phyloP scores from a whole-genome alignment of 805 yeast genomes.

The Yamadazyma scolyti region DNA sequence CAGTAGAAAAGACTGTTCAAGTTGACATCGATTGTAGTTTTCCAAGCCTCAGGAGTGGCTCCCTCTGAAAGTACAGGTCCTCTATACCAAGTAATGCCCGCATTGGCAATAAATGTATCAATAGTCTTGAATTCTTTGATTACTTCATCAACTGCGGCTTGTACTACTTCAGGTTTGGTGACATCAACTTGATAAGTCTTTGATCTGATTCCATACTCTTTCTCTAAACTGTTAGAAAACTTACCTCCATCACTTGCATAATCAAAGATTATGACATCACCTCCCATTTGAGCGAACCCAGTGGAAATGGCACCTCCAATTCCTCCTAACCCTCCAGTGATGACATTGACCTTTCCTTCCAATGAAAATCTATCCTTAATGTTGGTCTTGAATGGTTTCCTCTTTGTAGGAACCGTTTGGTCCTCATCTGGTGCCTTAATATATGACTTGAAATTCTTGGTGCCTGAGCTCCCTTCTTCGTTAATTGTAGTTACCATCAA shows the following conservation, averaged over 20 bases:
- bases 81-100: conserved; percentile 29
- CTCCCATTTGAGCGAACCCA: conserved; percentile 24
- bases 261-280: conserved; percentile 24
- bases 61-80: conserved; percentile 22
- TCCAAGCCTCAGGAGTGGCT: conserved; percentile 23
- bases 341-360: conserved; percentile 21
- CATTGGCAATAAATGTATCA: conserved; percentile 29
- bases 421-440: conserved; percentile 13
- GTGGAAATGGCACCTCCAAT: conserved; percentile 26
- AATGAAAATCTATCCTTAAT: conserved; percentile 14
- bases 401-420: conserved; percentile 9
- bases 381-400: conserved; percentile 6
- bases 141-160: conserved; percentile 15
- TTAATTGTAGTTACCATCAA: no score
- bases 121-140: conserved; percentile 25
- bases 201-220: conserved; percentile 22
- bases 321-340: conserved; percentile 30
- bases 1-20: conserved; percentile 29
- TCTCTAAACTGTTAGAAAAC: conserved; percentile 15
- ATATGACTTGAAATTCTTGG: conserved; percentile 9
- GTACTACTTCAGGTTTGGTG: conserved; percentile 20
- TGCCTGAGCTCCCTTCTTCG: no score
- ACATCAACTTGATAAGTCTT: conserved; percentile 24
- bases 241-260: conserved; percentile 17
- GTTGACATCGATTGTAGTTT: conserved; percentile 23